These are phyloP conservation scores for Beauveria bassiana DNA, from an alignment of 2,329 filamentous ascomycete species.

Conservation along the genomic window DNA sequence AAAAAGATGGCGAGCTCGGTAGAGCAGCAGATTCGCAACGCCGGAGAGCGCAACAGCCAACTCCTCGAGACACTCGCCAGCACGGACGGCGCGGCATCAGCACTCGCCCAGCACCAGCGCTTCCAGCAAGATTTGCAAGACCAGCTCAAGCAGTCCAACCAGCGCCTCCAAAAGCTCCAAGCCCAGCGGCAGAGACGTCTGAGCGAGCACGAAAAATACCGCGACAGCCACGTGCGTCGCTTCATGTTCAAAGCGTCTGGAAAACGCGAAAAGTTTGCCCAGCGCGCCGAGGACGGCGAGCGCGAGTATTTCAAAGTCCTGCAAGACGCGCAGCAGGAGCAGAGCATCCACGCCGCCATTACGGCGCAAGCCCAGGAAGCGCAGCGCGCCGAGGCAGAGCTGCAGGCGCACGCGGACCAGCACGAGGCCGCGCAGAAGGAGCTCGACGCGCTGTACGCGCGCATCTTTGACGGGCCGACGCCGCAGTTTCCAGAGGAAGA, in stretches of 20 bases:
- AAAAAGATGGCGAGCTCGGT: slow-evolving; percentile 21
- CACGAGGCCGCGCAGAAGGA: slow-evolving; percentile 35
- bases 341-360: slow-evolving; percentile 34
- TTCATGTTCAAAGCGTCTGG: slow-evolving; percentile 44
- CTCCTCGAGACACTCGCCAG: slow-evolving; percentile 39
- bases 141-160: slow-evolving; percentile 29
- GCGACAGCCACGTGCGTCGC: slow-evolving; percentile 43
- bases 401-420: slow-evolving; percentile 28
- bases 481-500: slow-evolving; percentile 48
- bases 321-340: slow-evolving; percentile 38
- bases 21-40: slow-evolving; percentile 30
- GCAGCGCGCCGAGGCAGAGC: slow-evolving; percentile 22
- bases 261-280: slow-evolving; percentile 31
- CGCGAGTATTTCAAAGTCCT: slow-evolving; percentile 46
- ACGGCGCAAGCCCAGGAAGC: slow-evolving; percentile 33
- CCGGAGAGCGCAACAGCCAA: slow-evolving; percentile 32
- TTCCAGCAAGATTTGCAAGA: slow-evolving; percentile 38
- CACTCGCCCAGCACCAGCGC: slow-evolving; percentile 35
- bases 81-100: slow-evolving; percentile 40
- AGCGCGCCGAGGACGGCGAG: slow-evolving; percentile 45
- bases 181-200: slow-evolving; percentile 37
- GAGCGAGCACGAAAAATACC: slow-evolving; percentile 44
- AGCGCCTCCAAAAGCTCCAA: slow-evolving; percentile 32
- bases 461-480: slow-evolving; percentile 45
- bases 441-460: slow-evolving; percentile 44